Evolutionary conservation across 2,329 filamentous ascomycete species (phyloP).

Genomic region (Paecilomyces dactylethromorphus): DNA sequence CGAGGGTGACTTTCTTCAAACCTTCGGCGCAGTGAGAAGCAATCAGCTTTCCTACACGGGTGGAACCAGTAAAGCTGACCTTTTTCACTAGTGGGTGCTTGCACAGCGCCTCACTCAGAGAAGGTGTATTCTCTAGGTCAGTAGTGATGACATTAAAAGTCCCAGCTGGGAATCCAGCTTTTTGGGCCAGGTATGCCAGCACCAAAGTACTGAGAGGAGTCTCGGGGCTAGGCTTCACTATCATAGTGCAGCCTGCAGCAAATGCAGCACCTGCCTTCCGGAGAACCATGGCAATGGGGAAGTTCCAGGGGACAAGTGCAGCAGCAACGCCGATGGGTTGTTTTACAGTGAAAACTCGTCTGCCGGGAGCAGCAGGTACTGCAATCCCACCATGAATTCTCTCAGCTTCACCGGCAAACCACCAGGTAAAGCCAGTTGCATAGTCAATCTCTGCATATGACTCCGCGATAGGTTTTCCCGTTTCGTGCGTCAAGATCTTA

Average conservation of each 20-base stretch:
- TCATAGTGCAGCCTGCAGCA: slow-evolving; percentile 68
- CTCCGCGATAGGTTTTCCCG: slow-evolving; percentile 52
- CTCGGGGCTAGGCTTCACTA: slow-evolving; percentile 66
- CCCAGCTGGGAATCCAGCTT: slow-evolving; percentile 53
- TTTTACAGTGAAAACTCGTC: slow-evolving; percentile 66
- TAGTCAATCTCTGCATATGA: slow-evolving; percentile 52
- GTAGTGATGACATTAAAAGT: slow-evolving; percentile 57
- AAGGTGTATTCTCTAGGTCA: slow-evolving; percentile 32
- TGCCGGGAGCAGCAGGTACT: slow-evolving; percentile 53
- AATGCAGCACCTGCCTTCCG: slow-evolving; percentile 62
- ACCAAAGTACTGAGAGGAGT: slow-evolving; percentile 53
- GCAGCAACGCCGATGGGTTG: slow-evolving; percentile 64
- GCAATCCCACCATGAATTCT: slow-evolving; percentile 58
- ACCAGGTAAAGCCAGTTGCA: slow-evolving; percentile 48
- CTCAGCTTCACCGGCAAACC: slow-evolving; percentile 57
- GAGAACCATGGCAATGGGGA: slow-evolving; percentile 61
- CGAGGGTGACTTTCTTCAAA: slow-evolving; percentile 59
- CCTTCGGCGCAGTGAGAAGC: slow-evolving; percentile 54
- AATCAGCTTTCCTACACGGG: slow-evolving; percentile 56
- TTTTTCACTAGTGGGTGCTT: slow-evolving; percentile 55
- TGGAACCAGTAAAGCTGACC: slow-evolving; percentile 54
- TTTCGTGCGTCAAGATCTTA: slow-evolving; percentile 56
- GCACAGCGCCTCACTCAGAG: slow-evolving; percentile 44
- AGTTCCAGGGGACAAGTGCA: slow-evolving; percentile 68
- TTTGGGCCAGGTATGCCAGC: slow-evolving; percentile 46